Base-by-base conservation (phyloP, 108 stramenopile species). In the Thalassiosira profunda region DNA sequence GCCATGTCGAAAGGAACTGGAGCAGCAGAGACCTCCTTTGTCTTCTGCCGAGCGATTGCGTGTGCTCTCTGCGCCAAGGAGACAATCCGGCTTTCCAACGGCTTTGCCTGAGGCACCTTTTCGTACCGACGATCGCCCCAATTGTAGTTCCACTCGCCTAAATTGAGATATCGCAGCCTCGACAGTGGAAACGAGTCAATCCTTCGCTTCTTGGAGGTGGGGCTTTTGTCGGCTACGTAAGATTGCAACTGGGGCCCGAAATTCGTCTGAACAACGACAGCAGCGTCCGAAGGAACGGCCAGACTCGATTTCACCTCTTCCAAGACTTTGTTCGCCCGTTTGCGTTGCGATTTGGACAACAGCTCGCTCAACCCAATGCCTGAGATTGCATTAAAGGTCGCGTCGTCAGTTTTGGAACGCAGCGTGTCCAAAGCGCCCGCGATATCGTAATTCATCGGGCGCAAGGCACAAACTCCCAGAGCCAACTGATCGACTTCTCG, bases 111-210 rank as follows among this genome's bases (percentile, higher is more conserved):
- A 15, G 67, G 59, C 4, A 77, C 41, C 36, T 58, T 63, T 40
- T 77, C 76, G 43, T 77, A 77, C 35, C 24, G 24, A 18, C 76
- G 52, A 58, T 69, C 67, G 37, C 68, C 60, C 76, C 76, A 77
- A 31, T 77, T 77, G 20, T 77, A 77, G 41, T 77, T 77, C 54
- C 46, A 77, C 53, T 58, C 56, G 33, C 76, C 76, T 29, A 77
- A 23, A 35, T 77, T 77, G 33, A 77, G 20, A 28, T 77, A 77
- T 25, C 76, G 67, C 1, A 77, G 54, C 37, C 58, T 69, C 5
- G 67, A 69, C 29, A 77, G 48, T 35, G 63, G 62, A 42, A 77
- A 69, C 4, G 67, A 64, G 31, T 77, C 48, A n/a, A 77, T 42
- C 48, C 56, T 58, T 35, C 63, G 61, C 30, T 65, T 77, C 52